A percentile compares a stretch with the other conserved stretches of the same genome.
Evolutionary conservation across 257 asterid species (phyloP).

Genomic region (Henckelia pumila): DNA sequence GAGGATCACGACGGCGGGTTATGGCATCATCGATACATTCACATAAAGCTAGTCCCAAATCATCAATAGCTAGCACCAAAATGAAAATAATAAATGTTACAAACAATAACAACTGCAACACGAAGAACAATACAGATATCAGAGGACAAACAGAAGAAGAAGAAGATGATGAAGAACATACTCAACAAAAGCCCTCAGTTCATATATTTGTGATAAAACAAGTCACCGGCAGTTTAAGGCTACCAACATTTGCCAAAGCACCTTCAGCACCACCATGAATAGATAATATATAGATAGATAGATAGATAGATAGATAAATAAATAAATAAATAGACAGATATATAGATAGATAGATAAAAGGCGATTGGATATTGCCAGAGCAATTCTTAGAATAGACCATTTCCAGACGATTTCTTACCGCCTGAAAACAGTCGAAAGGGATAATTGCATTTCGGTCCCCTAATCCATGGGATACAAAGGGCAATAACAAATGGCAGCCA

Average conservation of each 20-base stretch:
- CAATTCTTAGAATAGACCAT: background rate
- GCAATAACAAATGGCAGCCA: constrained; percentile 22
- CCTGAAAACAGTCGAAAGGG: constrained; percentile 11
- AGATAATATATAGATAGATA: background rate
- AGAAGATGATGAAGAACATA: background rate
- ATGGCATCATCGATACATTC: too few species aligned
- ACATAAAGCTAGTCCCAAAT: too few species aligned
- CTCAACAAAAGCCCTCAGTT: constrained; percentile 16
- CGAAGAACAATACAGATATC: too few species aligned
- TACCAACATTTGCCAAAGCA: constrained; percentile 22
- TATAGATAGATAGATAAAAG: constrained; percentile 8
- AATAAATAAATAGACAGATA: background rate
- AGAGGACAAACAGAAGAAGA: background rate
- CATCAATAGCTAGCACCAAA: too few species aligned
- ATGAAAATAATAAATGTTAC: too few species aligned
- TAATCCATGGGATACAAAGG: background rate
- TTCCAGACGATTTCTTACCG: background rate
- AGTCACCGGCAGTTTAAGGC: constrained; percentile 20
- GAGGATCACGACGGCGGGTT: too few species aligned
- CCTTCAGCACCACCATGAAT: constrained; percentile 9
- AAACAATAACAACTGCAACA: too few species aligned
- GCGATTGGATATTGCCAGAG: constrained; percentile 3
- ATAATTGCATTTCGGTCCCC: constrained; percentile 12
- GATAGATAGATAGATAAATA: constrained; percentile 7
- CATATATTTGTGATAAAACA: background rate